phyloP scores from a whole-genome alignment of 768 basidiomycete genomes.

The Glaciozyma antarctica region DNA sequence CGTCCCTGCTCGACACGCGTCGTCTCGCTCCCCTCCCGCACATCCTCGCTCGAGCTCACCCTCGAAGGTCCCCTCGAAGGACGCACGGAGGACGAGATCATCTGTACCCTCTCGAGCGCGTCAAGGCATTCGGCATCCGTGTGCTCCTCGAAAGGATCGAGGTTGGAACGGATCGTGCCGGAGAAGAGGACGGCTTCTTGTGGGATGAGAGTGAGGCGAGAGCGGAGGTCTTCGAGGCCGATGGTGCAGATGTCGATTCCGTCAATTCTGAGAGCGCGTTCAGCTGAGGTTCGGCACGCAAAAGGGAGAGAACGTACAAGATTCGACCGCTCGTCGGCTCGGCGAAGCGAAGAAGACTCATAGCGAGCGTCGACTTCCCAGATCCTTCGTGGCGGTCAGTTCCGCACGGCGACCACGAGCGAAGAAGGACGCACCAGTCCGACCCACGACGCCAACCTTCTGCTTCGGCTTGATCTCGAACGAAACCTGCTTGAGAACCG shows the following conservation, averaged over 20 bases:
- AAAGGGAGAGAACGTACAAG: constrained; percentile 42
- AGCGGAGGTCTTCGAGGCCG: constrained; percentile 62
- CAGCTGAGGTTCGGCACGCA: background rate
- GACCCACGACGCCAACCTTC: constrained; percentile 57
- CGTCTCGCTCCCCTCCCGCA: background rate
- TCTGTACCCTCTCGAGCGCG: constrained; percentile 49
- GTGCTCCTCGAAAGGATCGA: constrained; percentile 59
- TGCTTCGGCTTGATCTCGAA: constrained; percentile 55
- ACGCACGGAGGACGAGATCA: background rate
- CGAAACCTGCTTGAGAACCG: constrained; percentile 52
- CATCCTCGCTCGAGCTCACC: background rate
- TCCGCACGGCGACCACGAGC: background rate
- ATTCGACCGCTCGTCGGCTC: constrained; percentile 54
- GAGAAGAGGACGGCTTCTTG: constrained; percentile 45
- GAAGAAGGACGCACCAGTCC: constrained; percentile 50
- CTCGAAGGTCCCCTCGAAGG: constrained; percentile 4
- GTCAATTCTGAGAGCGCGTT: constrained; percentile 55
- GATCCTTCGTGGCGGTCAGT: background rate
- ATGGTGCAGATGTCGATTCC: constrained; percentile 59
- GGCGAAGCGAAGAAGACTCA: constrained; percentile 55
- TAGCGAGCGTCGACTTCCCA: constrained; percentile 37
- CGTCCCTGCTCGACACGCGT: background rate
- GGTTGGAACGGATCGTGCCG: constrained; percentile 60
- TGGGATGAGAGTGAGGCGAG: constrained; percentile 51
- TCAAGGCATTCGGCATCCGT: constrained; percentile 56